Percentiles rank a stretch among this genome's conserved stretches.
Conservation (phyloP, 2,329 filamentous ascomycete species). For the Exophiala lecanii-corni region DNA sequence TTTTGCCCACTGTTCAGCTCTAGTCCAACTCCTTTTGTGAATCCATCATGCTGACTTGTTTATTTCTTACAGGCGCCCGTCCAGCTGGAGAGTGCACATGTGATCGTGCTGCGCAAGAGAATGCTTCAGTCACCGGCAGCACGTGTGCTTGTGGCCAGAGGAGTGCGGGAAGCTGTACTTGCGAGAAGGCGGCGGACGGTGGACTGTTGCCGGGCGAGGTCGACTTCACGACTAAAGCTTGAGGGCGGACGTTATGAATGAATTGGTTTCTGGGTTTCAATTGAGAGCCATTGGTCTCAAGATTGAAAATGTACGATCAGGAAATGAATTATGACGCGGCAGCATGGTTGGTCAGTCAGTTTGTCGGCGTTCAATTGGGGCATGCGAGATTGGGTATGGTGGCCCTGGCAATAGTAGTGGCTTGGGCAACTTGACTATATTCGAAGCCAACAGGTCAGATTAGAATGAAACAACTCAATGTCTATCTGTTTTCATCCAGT, state of each 20-base stretch:
- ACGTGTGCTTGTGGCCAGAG: conserved; percentile 76
- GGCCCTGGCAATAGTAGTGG: too few species aligned
- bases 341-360: too few species aligned
- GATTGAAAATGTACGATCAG: too few species aligned
- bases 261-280: not conserved
- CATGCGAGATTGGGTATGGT: too few species aligned
- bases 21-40: not conserved
- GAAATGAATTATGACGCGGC: too few species aligned
- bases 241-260: too few species aligned
- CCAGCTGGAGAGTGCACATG: conserved; percentile 79
- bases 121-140: conserved; percentile 54
- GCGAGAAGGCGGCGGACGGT: conserved; percentile 65
- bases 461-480: too few species aligned
- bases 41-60: conserved; percentile 1
- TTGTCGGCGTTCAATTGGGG: too few species aligned
- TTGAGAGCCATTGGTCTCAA: too few species aligned
- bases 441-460: too few species aligned
- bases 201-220: conserved; percentile 67
- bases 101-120: conserved; percentile 66
- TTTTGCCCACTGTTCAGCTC: not conserved
- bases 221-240: conserved; percentile 73
- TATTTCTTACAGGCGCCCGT: conserved; percentile 52
- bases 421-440: too few species aligned
- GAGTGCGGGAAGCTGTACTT: conserved; percentile 74
- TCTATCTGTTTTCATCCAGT: too few species aligned